Evolutionary conservation across 306 rosid genomes (phyloP), one percentile per base, ranked within the genome.

Genomic region (Oemleria cerasiformis): DNA sequence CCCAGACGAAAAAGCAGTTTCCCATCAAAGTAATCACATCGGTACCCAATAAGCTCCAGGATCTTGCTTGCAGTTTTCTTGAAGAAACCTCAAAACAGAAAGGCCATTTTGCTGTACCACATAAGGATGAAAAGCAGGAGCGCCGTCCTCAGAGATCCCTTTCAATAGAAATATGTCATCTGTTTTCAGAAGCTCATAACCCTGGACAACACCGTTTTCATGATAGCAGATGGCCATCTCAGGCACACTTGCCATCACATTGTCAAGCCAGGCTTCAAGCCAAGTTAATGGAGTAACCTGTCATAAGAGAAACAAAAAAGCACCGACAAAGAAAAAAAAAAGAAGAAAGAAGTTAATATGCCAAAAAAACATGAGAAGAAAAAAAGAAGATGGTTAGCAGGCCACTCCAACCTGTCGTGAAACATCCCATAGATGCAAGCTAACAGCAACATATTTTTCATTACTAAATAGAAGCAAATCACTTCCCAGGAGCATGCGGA

Each of bases 251-350:
- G 97, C 97, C 98, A 93, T 93, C 84, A 93, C 88, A 84, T 93
- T 93, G 81, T 93, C 98, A 67, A 93, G 96, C 98, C 98, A 93
- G 70, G 98, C 98, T 78, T 93, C 98, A 82, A 93, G 97, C 98
- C 98, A 93, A 60, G 89, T 90, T 80, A 90, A 80, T 63, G 98
- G 92, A 36, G 97, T 88, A 77, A 93, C 95, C 98, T 93, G 76
- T 42, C 62, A 80, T 75, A 51, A 76, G 49, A 53, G 39, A 56
- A 47, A 66, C 9, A 48, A 40, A 51, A 63, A 64, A 67, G 70
- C 13, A 67, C 38, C n/a, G 25, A 21, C 8, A 23, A 12, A 23
- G 63, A 77, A 77, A 72, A 65, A 61, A 41, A 44, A 41, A 62
- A 25, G 68, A 50, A 10, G 16, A 75, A 13, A 20, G 25, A 45